Base-by-base conservation (phyloP, 1,139 yeast species). In the Sugiyamaella castrensis region DNA sequence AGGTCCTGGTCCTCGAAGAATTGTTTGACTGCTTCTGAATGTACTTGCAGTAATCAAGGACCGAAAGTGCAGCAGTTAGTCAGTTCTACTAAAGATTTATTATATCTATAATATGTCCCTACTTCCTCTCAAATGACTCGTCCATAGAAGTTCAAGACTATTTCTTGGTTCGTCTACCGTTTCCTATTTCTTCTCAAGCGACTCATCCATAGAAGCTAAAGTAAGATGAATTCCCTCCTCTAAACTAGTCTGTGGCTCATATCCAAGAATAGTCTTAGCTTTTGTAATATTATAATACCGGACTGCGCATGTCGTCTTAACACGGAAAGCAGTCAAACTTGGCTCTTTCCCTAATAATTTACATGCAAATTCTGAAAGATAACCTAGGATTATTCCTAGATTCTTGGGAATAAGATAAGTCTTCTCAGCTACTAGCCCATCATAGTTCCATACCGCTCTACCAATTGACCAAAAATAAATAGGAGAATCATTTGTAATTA, bases 401-500 rank as follows among this genome's bases (percentile, higher is more conserved):
- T 84, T 80, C 60, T 84, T 79, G 40, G 77, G 77, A 54, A 94
- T 76, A 11, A 82, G 89, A 58, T 88, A 80, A 57, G 82, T 84
- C 49, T 71, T 75, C 26, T 76, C 76, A 56, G 86, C 94, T 47
- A 86, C 76, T 63, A 84, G 84, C 1, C 97, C 97, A 68, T 89
- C 96, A 27, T 92, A 92, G 63, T 91, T 91, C 98, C 98, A 92
- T 19, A 92, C 95, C 1, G 96, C 86, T 63, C 97, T 80, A 4
- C 98, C 97, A 60, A 94, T 75, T 4, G 97, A 88, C 98, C 98
- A 94, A 69, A 94, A 94, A 69, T 91, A 94, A 16, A 95, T 80
- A 24, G 98, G 98, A 5, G 91, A 78, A 68, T 91, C 98, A 65
- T 94, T 94, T 12, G 98, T 92, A 55, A 94, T 74, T 62, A 92